phyloP scores from a whole-genome alignment of 2,329 filamentous ascomycete genomes.

The Fusarium sp. region DNA sequence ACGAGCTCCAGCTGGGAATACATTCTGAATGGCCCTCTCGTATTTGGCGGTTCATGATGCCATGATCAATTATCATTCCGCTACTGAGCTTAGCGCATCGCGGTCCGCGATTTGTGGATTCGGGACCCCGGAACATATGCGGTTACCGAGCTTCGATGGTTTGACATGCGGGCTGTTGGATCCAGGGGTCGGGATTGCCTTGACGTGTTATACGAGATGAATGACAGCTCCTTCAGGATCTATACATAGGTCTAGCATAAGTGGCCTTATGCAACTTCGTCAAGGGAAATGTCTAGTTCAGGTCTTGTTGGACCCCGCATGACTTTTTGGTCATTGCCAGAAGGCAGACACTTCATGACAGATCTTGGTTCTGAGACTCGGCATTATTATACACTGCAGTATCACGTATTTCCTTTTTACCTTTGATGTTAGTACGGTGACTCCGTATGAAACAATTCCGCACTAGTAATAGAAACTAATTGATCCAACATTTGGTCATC shows the following conservation, averaged over 20 bases:
- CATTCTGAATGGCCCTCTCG: neutral
- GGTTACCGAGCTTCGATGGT: neutral
- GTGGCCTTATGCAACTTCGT: neutral
- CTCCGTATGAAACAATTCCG: fast-evolving
- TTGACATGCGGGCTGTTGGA: neutral
- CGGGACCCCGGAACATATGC: neutral
- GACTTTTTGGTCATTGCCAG: fast-evolving
- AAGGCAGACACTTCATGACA: fast-evolving
- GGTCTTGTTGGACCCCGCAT: neutral
- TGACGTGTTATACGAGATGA: neutral
- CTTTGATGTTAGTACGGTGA: neutral
- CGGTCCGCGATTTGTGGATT: neutral
- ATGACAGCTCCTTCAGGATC: neutral
- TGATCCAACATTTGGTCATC: neutral
- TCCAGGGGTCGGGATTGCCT: neutral
- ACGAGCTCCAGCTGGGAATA: neutral
- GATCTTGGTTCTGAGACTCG: neutral
- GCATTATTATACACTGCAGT: neutral
- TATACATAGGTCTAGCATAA: neutral
- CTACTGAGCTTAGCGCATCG: neutral
- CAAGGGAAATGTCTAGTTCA: neutral
- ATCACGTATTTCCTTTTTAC: neutral
- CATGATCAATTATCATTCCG: neutral
- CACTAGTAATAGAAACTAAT: neutral
- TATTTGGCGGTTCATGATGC: neutral